phyloP scores from a whole-genome alignment of 1,284 basidiomycete species.

The Malassezia brasiliensis region DNA sequence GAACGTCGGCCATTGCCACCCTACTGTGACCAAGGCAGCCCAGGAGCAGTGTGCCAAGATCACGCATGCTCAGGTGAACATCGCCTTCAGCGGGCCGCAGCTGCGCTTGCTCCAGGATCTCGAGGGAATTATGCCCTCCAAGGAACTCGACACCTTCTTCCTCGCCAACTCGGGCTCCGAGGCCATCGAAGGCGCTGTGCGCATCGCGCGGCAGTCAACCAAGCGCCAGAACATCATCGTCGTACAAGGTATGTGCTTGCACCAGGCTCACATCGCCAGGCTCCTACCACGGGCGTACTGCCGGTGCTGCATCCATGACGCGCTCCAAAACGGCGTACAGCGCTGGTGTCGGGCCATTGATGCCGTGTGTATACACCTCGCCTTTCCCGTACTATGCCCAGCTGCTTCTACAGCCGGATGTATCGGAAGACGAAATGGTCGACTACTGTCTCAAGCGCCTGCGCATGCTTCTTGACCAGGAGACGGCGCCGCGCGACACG shows the following conservation, averaged over 20 bases:
- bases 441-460: conserved; percentile 68
- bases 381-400: conserved; percentile 94
- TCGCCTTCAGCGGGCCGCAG: conserved; percentile 31
- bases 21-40: conserved; percentile 37
- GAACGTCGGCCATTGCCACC: conserved; percentile 46
- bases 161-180: conserved; percentile 84
- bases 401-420: conserved; percentile 58
- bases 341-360: conserved; percentile 65
- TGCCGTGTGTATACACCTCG: conserved; percentile 73
- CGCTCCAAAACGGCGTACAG: conserved; percentile 83
- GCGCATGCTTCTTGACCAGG: conserved; percentile 70
- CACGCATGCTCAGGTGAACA: conserved; percentile 46
- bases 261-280: neutral
- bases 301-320: conserved; percentile 74
- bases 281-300: conserved; percentile 47
- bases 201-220: conserved; percentile 65
- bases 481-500: conserved; percentile 72
- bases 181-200: conserved; percentile 64
- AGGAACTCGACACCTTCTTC: conserved; percentile 72
- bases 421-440: conserved; percentile 61
- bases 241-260: conserved; percentile 57
- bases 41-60: conserved; percentile 38
- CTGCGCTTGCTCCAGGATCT: conserved; percentile 34
- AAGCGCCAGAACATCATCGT: conserved; percentile 75
- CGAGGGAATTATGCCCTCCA: conserved; percentile 60